Base-by-base conservation (phyloP, 129 eudicot genomes). In the Saposhnikovia divaricata region DNA sequence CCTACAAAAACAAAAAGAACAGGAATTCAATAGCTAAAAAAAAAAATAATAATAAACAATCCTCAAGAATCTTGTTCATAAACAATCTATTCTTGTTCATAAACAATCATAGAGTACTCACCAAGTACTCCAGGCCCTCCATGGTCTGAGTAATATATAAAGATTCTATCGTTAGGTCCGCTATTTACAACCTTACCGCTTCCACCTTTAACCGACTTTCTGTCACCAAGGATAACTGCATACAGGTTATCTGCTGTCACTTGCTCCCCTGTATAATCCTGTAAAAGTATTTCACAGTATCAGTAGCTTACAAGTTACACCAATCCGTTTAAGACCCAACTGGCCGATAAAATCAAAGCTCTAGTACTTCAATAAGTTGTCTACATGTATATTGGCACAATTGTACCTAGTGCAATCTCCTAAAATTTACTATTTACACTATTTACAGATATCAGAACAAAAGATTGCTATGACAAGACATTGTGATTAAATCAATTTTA, bases 111-210 rank as follows among this genome's bases (percentile, higher is more conserved):
- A 48, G 7, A 44, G 10, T 6, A 87, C 90, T 80, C 81, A 93
- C 98, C 98, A 5, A 94, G 93, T 53, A 94, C 93, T 12, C 98
- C 98, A 9, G 98, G 97, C n/a, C 98, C 98, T 38, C 98, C 98
- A 75, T 94, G 98, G 83, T 94, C 97, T 4, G 97, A 87, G 86
- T 94, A 94, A 84, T 90, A 94, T n/a, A 94, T 31, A 61, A 94
- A 94, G 80, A 94, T 94, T 46, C 96, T 87, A 72, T 94, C 98
- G 45, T 86, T 82, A 1, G 93, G 89, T 69, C 86, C 87, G 82
- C 96, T 94, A 65, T 88, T 84, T 8, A 94, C 84, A 75, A 94
- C 98, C 88, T 94, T 94, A 9, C 97, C 90, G n/a, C 93, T 94
- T 74, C 98, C 98, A 76, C 98, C 98, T 87, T 82, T 90, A 37